Conservation (phyloP, 1,139 yeast species). For the Geotrichum carabidarum region DNA sequence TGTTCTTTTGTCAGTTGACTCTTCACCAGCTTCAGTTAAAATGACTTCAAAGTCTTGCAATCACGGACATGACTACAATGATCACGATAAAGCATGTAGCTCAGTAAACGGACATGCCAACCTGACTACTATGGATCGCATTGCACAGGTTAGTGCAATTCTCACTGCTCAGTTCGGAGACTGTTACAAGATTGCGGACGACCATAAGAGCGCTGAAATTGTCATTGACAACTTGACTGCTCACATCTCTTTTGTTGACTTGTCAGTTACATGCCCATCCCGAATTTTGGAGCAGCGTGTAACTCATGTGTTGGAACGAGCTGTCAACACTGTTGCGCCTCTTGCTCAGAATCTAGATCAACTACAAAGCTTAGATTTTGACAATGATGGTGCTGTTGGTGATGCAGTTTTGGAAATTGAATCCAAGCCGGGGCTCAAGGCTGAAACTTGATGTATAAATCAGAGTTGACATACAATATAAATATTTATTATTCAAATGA, state of each 20-base stretch:
- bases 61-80: conserved; percentile 23
- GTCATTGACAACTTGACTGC: conserved; percentile 74
- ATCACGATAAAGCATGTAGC: conserved; percentile 20
- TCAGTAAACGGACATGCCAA: conserved; percentile 36
- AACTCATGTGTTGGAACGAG: conserved; percentile 72
- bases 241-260: conserved; percentile 54
- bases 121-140: conserved; percentile 45
- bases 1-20: conserved; percentile 81
- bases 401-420: conserved; percentile 41
- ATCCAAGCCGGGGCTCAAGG: conserved; percentile 37
- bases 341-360: conserved; percentile 38
- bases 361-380: not conserved
- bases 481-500: conserved; percentile 1
- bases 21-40: conserved; percentile 92
- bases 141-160: conserved; percentile 58
- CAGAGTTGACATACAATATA: not conserved
- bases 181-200: conserved; percentile 46
- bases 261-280: conserved; percentile 68
- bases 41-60: conserved; percentile 57
- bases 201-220: conserved; percentile 48
- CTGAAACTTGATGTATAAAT: not conserved
- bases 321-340: conserved; percentile 80
- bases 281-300: conserved; percentile 77
- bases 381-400: conserved; percentile 27
- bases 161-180: conserved; percentile 87